Base-by-base conservation (phyloP, 805 yeast species). In the Sugiyamaella boreocaroliniensis region DNA sequence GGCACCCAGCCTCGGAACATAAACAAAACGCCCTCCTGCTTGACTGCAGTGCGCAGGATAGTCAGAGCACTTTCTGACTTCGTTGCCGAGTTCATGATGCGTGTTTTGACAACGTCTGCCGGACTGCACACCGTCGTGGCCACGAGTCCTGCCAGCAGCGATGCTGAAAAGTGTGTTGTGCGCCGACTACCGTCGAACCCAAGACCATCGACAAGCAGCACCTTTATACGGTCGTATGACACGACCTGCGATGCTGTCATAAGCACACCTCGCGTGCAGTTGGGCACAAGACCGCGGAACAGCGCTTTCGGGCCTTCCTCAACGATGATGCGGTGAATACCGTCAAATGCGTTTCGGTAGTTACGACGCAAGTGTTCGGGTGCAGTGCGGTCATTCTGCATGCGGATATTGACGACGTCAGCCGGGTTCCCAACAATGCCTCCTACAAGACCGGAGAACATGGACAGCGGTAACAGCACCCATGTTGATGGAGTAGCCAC, bases 111-210 rank as follows among this genome's bases (percentile, higher is more conserved):
- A 2, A 88, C 96, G 68, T 88, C 96, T 9, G 90, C 96, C 1
- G 96, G 96, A 1, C 95, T 86, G 66, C 96, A 89, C 16, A 88
- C 85, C 0, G 96, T 89, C 0, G 96, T 88, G 6, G 96, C 96
- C 4, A 88, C 88, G 37, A 88, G 71, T 15, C 96, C 96, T 0
- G 96, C 95, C 57, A 85, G 63, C 55, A 88, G 72, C 3, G 92
- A 83, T 0, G 96, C 87, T 34, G 82, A 66, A 63, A 88, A 87
- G 67, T 88, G 95, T 2, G 96, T 87, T 0, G 81, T 61, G 58
- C 81, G 79, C 50, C 82, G 76, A 16, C 76, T 69, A 43, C 86
- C 80, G 62, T 85, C 82, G 69, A 82, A 67, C 3, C 71, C 66
- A 1, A 80, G 51, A 4, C 64, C 59, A 2, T 72, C 69, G 15